Conservation (phyloP, 441 rosid genomes). For the Viola pubescens region DNA sequence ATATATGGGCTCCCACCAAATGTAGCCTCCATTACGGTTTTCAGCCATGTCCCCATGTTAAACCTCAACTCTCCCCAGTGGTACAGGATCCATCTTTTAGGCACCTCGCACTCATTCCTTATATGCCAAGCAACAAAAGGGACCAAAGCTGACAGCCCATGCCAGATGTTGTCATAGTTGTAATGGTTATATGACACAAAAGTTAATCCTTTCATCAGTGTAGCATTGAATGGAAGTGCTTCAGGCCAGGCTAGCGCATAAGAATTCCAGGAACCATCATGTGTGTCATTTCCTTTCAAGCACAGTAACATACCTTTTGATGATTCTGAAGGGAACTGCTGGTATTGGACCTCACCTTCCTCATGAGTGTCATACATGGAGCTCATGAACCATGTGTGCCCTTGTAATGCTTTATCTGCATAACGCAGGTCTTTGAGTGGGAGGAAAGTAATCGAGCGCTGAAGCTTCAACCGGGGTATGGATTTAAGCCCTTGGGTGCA, state of each 20-base stretch:
- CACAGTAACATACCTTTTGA: constrained; percentile 48
- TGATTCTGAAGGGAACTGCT: constrained; percentile 51
- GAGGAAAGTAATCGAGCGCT: constrained; percentile 53
- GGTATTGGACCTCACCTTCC: constrained; percentile 53
- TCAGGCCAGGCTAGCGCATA: constrained; percentile 60
- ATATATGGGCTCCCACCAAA: constrained; percentile 22
- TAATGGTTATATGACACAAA: constrained; percentile 63
- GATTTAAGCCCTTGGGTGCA: constrained; percentile 13
- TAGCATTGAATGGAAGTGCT: constrained; percentile 44
- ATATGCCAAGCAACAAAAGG: constrained; percentile 66
- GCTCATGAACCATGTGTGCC: constrained; percentile 87
- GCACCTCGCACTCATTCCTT: constrained; percentile 36
- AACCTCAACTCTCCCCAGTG: constrained; percentile 63
- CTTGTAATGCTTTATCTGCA: constrained; percentile 34
- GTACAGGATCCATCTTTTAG: constrained; percentile 52
- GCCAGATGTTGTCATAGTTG: constrained; percentile 57
- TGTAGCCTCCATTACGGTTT: constrained; percentile 33
- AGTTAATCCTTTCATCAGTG: constrained; percentile 43
- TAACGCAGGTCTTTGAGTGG: constrained; percentile 62
- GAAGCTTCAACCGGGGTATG: constrained; percentile 40
- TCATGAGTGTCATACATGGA: constrained; percentile 49
- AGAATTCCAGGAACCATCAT: constrained; percentile 65
- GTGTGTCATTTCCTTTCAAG: constrained; percentile 47
- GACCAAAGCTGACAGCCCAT: constrained; percentile 43
- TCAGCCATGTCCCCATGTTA: constrained; percentile 43